Base-by-base conservation (phyloP, 352 stramenopile genomes). In the Elongisporangium senticosum region DNA sequence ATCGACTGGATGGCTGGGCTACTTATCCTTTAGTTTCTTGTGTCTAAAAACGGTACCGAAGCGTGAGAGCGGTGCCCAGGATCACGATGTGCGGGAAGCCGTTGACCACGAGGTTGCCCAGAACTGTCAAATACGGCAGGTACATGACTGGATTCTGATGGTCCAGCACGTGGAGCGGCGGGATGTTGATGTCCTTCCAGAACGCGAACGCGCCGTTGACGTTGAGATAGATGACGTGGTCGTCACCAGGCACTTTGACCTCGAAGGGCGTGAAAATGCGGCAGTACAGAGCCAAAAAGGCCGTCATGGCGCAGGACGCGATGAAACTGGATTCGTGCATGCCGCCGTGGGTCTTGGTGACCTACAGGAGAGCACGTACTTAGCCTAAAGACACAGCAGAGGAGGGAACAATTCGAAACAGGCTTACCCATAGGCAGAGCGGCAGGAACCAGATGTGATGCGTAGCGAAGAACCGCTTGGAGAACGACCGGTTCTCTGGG, bases 381-480 rank as follows among this genome's bases (percentile, higher is more conserved):
- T 21, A 68, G 37, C 19, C 23, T 50, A 26, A 14, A 23, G 4
- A 17, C 19, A 51, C 2, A 23, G n/a, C 21, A 22, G 15, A 17
- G 39, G 17, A 22, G 28, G 48, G 8, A n/a, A n/a, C n/a, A n/a
- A n/a, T n/a, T n/a, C n/a, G n/a, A n/a, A n/a, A n/a, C 13, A 7
- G 22, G 74, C 73, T 20, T 74, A 91, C 80, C 63, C 74, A 89
- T 23, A 94, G 63, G 53, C 84, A 92, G n/a, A 94, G 52, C 1
- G 84, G 82, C 19, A 94, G 63, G 58, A 94, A 94, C 79, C 82
- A 94, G 23, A 92, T 52, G 57, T 94, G 84, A 56, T 94, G 84
- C n/a, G 78, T 86, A 14, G 80, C 80, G 51, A 90, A 92, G 57
- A 94, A 86, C 8, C 67, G 83, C 62, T 92, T 92, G 61, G 79